These are phyloP conservation scores for Blastocystis sp. DNA, from an alignment of 352 stramenopile genomes.

Conservation along the genomic window DNA sequence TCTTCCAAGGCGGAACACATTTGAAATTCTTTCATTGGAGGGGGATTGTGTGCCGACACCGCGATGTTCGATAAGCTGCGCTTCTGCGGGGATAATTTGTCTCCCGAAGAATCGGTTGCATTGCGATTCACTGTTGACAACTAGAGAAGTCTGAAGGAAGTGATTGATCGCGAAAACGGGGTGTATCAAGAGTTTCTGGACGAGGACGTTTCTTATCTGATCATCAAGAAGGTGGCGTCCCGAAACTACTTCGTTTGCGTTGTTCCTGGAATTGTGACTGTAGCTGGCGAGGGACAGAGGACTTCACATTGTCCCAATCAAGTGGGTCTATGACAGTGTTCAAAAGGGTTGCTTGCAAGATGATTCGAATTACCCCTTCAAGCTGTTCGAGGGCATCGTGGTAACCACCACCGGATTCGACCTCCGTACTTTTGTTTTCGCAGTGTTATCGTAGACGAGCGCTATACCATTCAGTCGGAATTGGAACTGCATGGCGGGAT, in stretches of 20 bases:
- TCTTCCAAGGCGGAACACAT: no score
- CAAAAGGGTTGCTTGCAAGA: not conserved
- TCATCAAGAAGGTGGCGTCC: conserved; percentile 42
- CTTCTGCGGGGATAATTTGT: conserved; percentile 45
- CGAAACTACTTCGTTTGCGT: conserved; percentile 21
- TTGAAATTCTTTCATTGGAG: not conserved
- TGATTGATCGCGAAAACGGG: conserved; percentile 28
- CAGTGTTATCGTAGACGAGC: conserved; percentile 1
- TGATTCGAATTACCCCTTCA: conserved; percentile 10
- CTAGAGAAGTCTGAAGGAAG: conserved; percentile 26
- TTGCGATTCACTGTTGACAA: not conserved
- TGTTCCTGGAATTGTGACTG: not conserved
- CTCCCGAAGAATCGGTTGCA: conserved; percentile 18
- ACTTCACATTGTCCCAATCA: conserved; percentile 1
- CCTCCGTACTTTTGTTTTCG: not conserved
- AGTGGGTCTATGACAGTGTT: conserved; percentile 48
- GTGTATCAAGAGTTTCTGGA: conserved; percentile 2
- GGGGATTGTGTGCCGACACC: no score
- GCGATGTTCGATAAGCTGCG: conserved; percentile 36
- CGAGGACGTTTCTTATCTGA: conserved; percentile 25
- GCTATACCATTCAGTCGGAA: conserved; percentile 46
- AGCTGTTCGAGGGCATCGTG: conserved; percentile 64
- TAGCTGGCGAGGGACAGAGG: conserved; percentile 19
- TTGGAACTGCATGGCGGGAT: conserved; percentile 37
- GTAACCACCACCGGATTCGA: conserved; percentile 65